Base-by-base conservation (phyloP, 2,329 filamentous ascomycete species). In the Cryphonectria naterciae region DNA sequence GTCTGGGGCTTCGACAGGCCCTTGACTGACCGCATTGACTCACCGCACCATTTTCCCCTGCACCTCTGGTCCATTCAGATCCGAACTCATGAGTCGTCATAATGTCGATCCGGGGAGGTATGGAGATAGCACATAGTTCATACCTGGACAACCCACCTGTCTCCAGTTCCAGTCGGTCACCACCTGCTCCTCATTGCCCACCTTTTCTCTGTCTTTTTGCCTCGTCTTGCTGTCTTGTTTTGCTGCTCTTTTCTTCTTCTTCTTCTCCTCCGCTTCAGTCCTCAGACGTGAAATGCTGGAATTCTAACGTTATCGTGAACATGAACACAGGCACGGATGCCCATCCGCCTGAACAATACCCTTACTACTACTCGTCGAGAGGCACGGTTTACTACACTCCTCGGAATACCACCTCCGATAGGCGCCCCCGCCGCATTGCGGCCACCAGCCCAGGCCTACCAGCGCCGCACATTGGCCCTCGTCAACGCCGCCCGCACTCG, bases 401-500 rank as follows among this genome's bases (percentile, higher is more conserved):
- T 66, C 73, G 68, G 69, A 71, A 37, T 56, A 41, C 70, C 46
- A 49, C 70, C 67, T 66, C 49, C 63, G 76, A 77, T 39, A 74
- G 73, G 67, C 73, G 74, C 58, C 72, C 73, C 67, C 76, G 75
- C 62, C 72, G 68, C 60, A 35, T 46, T 46, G 67, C 71, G 58
- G 41, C 74, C 43, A 69, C 74, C 32, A 68, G 72, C n/a, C 76
- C 76, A 49, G 71, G 70, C 41, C 78, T 80, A 74, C 83, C 77
- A 71, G 78, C 74, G 64, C 82, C 79, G 69, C 80, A 83, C 74
- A 88, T 86, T 76, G 83, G 84, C 75, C 83, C 82, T 70, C 84
- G 86, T 74, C 83, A 79, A 71, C 83, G 85, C 74, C 81, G 86
- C 76, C 86, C 85, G 60, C 86, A 88, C 75, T 86, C 85, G 58